Percentiles rank a stretch among this genome's conserved stretches.
Conservation (phyloP, 352 stramenopile genomes). For the Blastocystis sp. region DNA sequence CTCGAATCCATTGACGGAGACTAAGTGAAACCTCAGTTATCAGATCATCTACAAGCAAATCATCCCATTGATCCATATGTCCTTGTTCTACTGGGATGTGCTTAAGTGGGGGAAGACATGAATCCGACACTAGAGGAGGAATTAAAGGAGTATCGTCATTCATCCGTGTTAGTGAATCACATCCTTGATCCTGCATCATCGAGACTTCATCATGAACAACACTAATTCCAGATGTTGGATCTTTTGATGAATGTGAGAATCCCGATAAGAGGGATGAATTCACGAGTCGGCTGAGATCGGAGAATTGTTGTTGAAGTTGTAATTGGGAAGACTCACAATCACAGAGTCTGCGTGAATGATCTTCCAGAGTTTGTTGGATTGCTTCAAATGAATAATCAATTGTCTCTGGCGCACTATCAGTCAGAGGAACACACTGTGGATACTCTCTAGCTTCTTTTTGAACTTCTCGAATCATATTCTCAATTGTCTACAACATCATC, state of each 20-base stretch:
- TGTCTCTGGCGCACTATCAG: not conserved
- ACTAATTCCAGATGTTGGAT: slow-evolving; percentile 1
- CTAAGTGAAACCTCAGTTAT: not conserved
- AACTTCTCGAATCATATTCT: slow-evolving; percentile 52
- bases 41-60: not conserved
- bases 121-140: not conserved
- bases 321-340: not conserved
- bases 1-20: slow-evolving; percentile 35
- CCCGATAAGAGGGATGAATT: slow-evolving; percentile 46
- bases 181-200: not conserved
- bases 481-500: slow-evolving; percentile 41
- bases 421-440: not conserved
- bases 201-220: slow-evolving; percentile 16
- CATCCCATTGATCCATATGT: slow-evolving; percentile 9
- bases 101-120: not conserved
- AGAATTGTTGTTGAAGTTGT: slow-evolving; percentile 6
- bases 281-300: slow-evolving; percentile 29
- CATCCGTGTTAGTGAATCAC: not conserved
- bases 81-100: slow-evolving; percentile 18
- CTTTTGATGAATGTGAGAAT: not conserved
- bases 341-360: not conserved
- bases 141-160: not conserved
- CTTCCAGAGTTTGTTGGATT: not conserved
- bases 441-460: slow-evolving; percentile 16
- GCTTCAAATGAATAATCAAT: not conserved